A percentile compares a stretch with the other conserved stretches of the same genome.
Conservation (phyloP, 2,329 filamentous ascomycete genomes). For the Zasmidium citrigriseum region DNA sequence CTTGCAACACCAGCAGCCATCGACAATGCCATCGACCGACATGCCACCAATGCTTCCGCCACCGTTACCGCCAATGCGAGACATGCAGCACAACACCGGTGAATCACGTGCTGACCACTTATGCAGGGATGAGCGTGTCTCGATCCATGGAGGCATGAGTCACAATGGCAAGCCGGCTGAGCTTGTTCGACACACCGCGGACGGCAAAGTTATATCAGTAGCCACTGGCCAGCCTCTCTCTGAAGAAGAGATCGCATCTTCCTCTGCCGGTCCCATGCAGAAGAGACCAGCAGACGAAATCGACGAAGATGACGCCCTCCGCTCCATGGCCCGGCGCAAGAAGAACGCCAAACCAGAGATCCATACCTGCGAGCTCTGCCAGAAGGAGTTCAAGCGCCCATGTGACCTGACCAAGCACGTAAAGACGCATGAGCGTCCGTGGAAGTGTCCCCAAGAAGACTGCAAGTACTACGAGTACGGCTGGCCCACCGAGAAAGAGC, state of each 20-base stretch:
- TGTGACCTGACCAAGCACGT: constrained; percentile 98
- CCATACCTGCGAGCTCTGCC: constrained; percentile 69
- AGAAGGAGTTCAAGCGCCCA: constrained; percentile 93
- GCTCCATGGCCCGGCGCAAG: constrained; percentile 94
- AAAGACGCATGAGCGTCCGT: constrained; percentile 94
- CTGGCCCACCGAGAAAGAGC: constrained; percentile 97
- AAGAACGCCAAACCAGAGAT: constrained; percentile 68
- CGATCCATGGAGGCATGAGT: constrained; percentile 77
- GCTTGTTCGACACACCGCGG: constrained; percentile 73
- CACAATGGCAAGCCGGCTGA: constrained; percentile 81
- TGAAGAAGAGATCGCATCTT: constrained; percentile 63
- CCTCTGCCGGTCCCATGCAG: constrained; percentile 37
- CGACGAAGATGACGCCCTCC: constrained; percentile 76
- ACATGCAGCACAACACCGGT: constrained; percentile 2
- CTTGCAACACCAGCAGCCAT: too few relatives aligned
- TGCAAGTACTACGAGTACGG: constrained; percentile 92
- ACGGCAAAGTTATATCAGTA: constrained; percentile 78
- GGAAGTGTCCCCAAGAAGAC: constrained; percentile 79
- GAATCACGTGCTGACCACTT: constrained; percentile 23
- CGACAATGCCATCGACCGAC: neutral
- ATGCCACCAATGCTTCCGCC: constrained; percentile 3
- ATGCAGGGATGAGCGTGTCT: constrained; percentile 68
- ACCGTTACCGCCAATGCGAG: neutral
- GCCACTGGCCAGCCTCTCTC: constrained; percentile 43
- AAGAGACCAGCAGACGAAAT: constrained; percentile 58